phyloP scores from a whole-genome alignment of 2,329 filamentous ascomycete species.

The Dactylellina leptospora region DNA sequence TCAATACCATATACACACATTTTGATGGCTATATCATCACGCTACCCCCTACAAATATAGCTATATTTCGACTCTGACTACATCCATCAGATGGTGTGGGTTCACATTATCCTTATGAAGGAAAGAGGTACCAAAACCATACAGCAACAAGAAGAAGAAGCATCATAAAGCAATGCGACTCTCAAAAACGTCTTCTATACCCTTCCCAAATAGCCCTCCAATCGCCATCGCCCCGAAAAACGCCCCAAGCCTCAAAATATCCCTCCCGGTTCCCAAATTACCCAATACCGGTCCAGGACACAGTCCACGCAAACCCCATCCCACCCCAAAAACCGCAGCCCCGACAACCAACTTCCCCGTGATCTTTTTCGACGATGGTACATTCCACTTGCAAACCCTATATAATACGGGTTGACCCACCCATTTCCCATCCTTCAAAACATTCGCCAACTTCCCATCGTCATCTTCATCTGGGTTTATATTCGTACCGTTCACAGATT shows the following conservation, averaged over 20 bases:
- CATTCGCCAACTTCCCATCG: not conserved
- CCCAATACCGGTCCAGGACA: slow-evolving; percentile 64
- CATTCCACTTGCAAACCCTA: slow-evolving; percentile 62
- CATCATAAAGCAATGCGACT: no score
- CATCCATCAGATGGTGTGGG: no score
- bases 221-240: not conserved
- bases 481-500: not conserved
- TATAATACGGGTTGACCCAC: slow-evolving; percentile 62
- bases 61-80: no score
- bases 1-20: no score
- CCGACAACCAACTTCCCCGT: slow-evolving; percentile 65
- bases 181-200: no score
- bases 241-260: not conserved
- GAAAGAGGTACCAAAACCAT: no score
- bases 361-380: slow-evolving; percentile 63
- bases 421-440: not conserved
- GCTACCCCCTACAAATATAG: no score
- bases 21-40: no score
- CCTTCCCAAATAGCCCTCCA: not conserved
- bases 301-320: slow-evolving; percentile 65
- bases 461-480: not conserved
- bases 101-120: no score
- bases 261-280: not conserved
- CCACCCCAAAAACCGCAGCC: slow-evolving; percentile 64
- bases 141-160: no score